Evolutionary conservation across 2,329 filamentous ascomycete species (phyloP), one percentile per base, ranked within the genome.

Genomic region (Aspergillus hiratsukae): DNA sequence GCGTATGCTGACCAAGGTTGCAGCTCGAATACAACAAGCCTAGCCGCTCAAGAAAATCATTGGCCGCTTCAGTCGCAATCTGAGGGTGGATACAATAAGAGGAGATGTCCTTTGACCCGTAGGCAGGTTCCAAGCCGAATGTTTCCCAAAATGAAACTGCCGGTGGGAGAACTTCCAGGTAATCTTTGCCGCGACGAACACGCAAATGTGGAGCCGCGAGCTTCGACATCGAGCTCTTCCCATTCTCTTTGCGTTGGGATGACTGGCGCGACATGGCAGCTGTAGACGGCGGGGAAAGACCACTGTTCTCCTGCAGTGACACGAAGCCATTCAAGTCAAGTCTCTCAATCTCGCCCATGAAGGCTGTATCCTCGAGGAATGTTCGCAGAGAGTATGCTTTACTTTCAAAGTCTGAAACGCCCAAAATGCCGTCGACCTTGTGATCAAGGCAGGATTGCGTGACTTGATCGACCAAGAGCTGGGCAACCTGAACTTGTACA

Each of bases 61-160:
- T 74, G 37, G 81, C 73, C 35, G 77, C 75, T 19, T 78, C 74
- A 54, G 69, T 66, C 11, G 83, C 64, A 35, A 76, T 72, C 28
- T 76, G 73, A 2, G 84, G 83, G 61, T 81, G 80, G 9, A 87
- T 72, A 61, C 81, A 83, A 64, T 83, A 83, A 0, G 80, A 75
- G 23, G 79, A 76, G n/a, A 86, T 69, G 63, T 86, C 77, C 65
- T 87, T 87, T 1, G 76, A 57, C 1, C 82, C 80, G 64, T 77
- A 79, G 41, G 77, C 76, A 35, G 84, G 84, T 43, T 80, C 79
- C 9, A 87, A 71, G 19, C 81, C 82, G 43, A 87, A 78, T 1
- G 81, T 77, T 60, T 86, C 83, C 84, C 84, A 87, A 62, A 86
- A 87, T 2, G 76, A 71, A 50, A 85, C 66, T 4, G 83, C 80